These are phyloP conservation scores for Xylariaceae sp. DNA, from an alignment of 2,329 filamentous ascomycete genomes.

Conservation along the genomic window DNA sequence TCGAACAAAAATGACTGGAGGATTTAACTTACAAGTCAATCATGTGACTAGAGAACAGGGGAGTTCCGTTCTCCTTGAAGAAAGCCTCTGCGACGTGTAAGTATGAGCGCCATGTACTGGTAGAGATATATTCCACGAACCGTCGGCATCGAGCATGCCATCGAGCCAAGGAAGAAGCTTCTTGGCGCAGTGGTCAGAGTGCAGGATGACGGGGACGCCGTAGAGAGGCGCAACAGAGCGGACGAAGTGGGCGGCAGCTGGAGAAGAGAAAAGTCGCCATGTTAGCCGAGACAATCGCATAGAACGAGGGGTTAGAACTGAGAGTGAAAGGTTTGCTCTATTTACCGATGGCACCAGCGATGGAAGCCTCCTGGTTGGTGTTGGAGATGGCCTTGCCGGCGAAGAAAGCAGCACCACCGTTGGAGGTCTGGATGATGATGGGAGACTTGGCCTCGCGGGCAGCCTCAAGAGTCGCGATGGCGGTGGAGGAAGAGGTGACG, in stretches of 20 bases:
- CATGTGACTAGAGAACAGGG: constrained; percentile 97
- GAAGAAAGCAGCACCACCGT: constrained; percentile 91
- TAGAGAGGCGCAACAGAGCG: constrained; percentile 81
- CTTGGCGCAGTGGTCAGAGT: constrained; percentile 99
- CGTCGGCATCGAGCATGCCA: constrained; percentile 56
- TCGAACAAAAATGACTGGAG: neutral
- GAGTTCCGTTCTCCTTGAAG: constrained; percentile 89
- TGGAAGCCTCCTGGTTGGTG: constrained; percentile 74
- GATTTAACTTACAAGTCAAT: constrained; percentile 65
- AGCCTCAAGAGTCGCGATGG: constrained; percentile 85
- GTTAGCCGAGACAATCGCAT: constrained; percentile 4
- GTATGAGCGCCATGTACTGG: neutral
- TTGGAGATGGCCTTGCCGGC: constrained; percentile 86
- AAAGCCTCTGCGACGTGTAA: constrained; percentile 63
- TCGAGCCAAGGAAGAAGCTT: constrained; percentile 98
- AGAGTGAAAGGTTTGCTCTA: neutral
- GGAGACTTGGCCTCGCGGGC: constrained; percentile 87
- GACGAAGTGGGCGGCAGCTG: constrained; percentile 86
- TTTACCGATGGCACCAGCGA: constrained; percentile 66
- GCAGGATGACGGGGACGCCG: constrained; percentile 84
- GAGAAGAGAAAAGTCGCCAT: neutral
- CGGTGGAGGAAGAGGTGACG: constrained; percentile 87
- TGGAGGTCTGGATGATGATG: constrained; percentile 87
- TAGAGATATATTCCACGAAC: constrained; percentile 3
- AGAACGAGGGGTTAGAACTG: neutral